A percentile compares a stretch with the other conserved stretches of the same genome.
These are phyloP conservation scores for Ascochyta pisi DNA, from an alignment of 2,329 filamentous ascomycete genomes.

Conservation along the genomic window DNA sequence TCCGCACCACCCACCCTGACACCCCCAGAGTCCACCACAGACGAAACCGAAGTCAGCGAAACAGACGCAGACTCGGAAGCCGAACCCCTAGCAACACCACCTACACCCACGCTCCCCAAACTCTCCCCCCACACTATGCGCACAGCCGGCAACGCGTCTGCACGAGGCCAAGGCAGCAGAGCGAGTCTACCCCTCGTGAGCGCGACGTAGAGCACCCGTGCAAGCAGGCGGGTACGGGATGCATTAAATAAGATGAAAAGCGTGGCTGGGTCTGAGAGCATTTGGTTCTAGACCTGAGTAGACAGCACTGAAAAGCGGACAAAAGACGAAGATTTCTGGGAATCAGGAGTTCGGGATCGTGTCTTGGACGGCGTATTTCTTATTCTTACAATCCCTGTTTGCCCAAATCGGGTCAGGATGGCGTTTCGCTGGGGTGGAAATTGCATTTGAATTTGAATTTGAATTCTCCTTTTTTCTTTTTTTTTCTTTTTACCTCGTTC, in stretches of 20 bases:
- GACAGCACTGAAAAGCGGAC: no score
- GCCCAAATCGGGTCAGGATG: not conserved
- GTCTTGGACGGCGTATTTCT: no score
- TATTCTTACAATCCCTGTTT: not conserved
- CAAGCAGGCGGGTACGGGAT: not conserved
- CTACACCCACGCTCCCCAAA: slow-evolving; percentile 18
- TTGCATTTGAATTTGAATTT: not conserved
- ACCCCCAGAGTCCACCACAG: not conserved
- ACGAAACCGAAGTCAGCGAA: slow-evolving; percentile 29
- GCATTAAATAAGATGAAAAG: not conserved
- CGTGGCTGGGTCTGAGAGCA: not conserved
- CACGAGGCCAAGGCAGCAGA: slow-evolving; percentile 24
- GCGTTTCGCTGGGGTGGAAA: not conserved
- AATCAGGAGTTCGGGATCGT: no score
- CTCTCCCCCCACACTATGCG: slow-evolving; percentile 36
- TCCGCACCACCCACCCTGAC: not conserved
- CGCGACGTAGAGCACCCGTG: slow-evolving; percentile 26
- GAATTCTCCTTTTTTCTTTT: not conserved
- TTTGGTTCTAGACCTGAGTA: no score
- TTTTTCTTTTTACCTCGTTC: not conserved
- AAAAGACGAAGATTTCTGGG: no score
- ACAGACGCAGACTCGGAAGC: slow-evolving; percentile 29
- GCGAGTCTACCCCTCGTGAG: slow-evolving; percentile 37
- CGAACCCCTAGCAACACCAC: slow-evolving; percentile 4
- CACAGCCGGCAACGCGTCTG: slow-evolving; percentile 31